Evolutionary conservation across 805 yeast genomes (phyloP), one percentile per base, ranked within the genome.

Genomic region (Hanseniaspora taiwanica): DNA sequence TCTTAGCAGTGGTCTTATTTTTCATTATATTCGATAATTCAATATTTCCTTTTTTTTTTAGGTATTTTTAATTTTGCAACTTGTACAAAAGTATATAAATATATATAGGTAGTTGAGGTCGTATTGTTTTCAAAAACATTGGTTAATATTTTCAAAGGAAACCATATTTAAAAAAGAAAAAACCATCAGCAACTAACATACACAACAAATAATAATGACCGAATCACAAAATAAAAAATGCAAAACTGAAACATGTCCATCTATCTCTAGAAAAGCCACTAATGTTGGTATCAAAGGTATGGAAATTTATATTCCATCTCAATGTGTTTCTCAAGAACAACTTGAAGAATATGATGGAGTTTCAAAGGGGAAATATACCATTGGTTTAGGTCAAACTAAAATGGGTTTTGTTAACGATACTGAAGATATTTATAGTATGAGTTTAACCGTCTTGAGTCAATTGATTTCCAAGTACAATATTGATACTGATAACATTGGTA

Each of bases 331-430:
- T 69, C 97, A 91, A 68, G 66, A 78, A 37, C 97, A 84, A 42
- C 68, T 91, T 50, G 99, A 91, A 63, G 65, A 71, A 48, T 76
- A 66, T 53, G 94, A 87, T 59, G 83, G 81, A 42, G 87, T 89
- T 46, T 74, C 97, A 18, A 68, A 81, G 41, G 99, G 99, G 45
- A 91, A 91, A 63, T 91, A 86, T 72, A 91, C 99, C 58, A 89
- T 91, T 62, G 99, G 99, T 38, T 72, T 91, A 45, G 99, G 99
- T 48, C 98, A 91, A 69, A 89, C 96, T 55, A 85, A 86, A 64
- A 91, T 91, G 99, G 75, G 94, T 16, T 91, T 84, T 55, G 97
- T 91, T 50, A 81, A 89, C 60, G 98, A 91, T 66, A 78, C 96
- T 63, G 97, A 91, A 65, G 98, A 91, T 58, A 86, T 86, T 54